Evolutionary conservation across 768 basidiomycete species (phyloP).

Genomic region (Suillus weaverae): DNA sequence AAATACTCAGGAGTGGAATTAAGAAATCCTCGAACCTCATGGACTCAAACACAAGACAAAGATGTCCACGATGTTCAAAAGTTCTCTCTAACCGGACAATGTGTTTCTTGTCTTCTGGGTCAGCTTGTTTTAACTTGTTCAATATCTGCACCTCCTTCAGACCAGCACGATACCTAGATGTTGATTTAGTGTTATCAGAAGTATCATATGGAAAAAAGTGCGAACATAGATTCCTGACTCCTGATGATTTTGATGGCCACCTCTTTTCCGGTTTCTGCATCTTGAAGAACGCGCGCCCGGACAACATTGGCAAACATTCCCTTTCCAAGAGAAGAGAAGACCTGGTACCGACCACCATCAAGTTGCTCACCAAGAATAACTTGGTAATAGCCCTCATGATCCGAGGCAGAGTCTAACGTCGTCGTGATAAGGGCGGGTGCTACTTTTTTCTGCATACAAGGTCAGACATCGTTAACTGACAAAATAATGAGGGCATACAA

Average conservation of each 20-base stretch:
- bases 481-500: constrained; percentile 37
- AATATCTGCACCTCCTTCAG: constrained; percentile 90
- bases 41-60: constrained; percentile 94
- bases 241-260: constrained; percentile 98
- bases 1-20: neutral
- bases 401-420: constrained; percentile 88
- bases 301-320: constrained; percentile 99
- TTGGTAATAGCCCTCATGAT: constrained; percentile 94
- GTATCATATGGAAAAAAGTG: constrained; percentile 17
- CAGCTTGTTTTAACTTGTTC: constrained; percentile 81
- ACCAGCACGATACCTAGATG: constrained; percentile 86
- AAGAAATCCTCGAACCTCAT: constrained; percentile 60
- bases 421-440: constrained; percentile 69
- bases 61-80: constrained; percentile 96
- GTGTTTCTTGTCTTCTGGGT: constrained; percentile 97
- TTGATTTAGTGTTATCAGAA: constrained; percentile 8
- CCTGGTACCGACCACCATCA: constrained; percentile 90
- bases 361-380: constrained; percentile 93
- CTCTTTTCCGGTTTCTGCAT: constrained; percentile 61
- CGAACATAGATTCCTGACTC: constrained; percentile 95
- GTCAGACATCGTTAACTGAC: constrained; percentile 10
- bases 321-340: constrained; percentile 93
- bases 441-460: constrained; percentile 39
- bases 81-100: constrained; percentile 89
- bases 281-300: constrained; percentile 78